Base-by-base conservation (phyloP, 1,139 yeast genomes). In the Scheffersomyces titani region DNA sequence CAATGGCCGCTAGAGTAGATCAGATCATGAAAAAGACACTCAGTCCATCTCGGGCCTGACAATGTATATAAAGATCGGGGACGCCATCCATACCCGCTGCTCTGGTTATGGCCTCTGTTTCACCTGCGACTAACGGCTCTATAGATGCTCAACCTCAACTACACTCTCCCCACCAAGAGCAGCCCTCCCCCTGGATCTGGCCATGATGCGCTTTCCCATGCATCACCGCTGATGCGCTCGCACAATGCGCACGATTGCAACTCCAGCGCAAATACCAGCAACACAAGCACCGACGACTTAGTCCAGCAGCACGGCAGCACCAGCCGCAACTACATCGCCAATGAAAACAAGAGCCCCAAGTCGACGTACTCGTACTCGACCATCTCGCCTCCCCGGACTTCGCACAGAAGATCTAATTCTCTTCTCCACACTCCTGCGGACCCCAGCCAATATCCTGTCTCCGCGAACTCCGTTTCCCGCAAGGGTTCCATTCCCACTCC, bases 361-460 rank as follows among this genome's bases (percentile, higher is more conserved):
- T 56, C 60, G 3, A 52, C 56, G 9, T 54, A 56, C 47, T 52
- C 56, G 13, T 40, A 44, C 18, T 52, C 55, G 9, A 47, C 50
- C 19, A 50, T 21, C 16, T 9, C 24, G 19, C 50, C 40, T 24
- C 55, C 47, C 30, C 44, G 6, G 55, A 50, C 19, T 59, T 59
- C 19, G 45, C 40, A 30, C 13, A 30, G 40, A 30, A 30, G 40
- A 30, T 30, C 40, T 16, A 30, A 9, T 30, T 30, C 40, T 30
- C 40, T 30, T 30, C 40, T 30, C 40, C 40, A 30, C 40, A 52
- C 45, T 49, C 49, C 45, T 58, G 62, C 47, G 40, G 40, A 30
- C 16, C 13, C 40, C 13, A 30, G 40, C 40, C 13, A 11, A 13
- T 30, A 30, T 30, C 40, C 40, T 11, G 40, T 30, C 40, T 30